These are phyloP conservation scores for Phytophthora pini DNA, from an alignment of 352 stramenopile species.

Conservation along the genomic window DNA sequence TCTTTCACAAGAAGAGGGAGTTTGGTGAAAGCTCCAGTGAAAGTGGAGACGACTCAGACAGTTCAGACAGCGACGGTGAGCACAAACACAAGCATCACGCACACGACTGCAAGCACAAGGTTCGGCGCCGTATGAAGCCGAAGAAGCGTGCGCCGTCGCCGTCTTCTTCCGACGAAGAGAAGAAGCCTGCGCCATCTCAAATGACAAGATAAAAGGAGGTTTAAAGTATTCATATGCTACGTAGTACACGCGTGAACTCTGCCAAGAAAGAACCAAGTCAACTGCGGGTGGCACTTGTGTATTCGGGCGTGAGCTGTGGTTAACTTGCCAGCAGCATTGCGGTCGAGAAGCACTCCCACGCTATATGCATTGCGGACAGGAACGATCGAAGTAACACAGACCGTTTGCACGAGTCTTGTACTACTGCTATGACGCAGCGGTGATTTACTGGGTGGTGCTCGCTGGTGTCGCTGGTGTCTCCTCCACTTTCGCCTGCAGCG, in stretches of 20 bases:
- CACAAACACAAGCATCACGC: constrained; percentile 34
- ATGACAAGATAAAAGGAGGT: constrained; percentile 9
- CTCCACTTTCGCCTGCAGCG: constrained; percentile 16
- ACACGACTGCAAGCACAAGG: constrained; percentile 42
- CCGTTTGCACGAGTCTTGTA: constrained; percentile 15
- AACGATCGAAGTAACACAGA: constrained; percentile 19
- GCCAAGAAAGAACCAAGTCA: constrained; percentile 7
- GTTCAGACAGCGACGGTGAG: constrained; percentile 28
- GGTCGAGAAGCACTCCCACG: constrained; percentile 11
- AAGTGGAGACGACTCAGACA: constrained; percentile 83
- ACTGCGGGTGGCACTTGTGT: constrained; percentile 24
- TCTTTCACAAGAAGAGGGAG: constrained; percentile 93
- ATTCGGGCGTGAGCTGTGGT: constrained; percentile 21
- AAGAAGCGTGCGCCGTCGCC: constrained; percentile 44
- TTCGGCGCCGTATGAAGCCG: constrained; percentile 23
- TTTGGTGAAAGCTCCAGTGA: constrained; percentile 94
- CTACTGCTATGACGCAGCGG: constrained; percentile 9
- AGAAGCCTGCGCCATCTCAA: constrained; percentile 34
- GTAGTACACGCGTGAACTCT: constrained; percentile 1
- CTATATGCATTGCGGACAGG: constrained; percentile 15
- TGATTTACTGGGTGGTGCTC: constrained; percentile 21
- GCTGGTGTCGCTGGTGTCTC: constrained; percentile 14
- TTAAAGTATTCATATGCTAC: constrained; percentile 1
- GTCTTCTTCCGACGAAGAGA: constrained; percentile 47
- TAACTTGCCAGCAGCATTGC: constrained; percentile 21